A percentile compares a stretch with the other conserved stretches of the same genome.
phyloP scores from a whole-genome alignment of 768 basidiomycete species.

The Suillus lakei region DNA sequence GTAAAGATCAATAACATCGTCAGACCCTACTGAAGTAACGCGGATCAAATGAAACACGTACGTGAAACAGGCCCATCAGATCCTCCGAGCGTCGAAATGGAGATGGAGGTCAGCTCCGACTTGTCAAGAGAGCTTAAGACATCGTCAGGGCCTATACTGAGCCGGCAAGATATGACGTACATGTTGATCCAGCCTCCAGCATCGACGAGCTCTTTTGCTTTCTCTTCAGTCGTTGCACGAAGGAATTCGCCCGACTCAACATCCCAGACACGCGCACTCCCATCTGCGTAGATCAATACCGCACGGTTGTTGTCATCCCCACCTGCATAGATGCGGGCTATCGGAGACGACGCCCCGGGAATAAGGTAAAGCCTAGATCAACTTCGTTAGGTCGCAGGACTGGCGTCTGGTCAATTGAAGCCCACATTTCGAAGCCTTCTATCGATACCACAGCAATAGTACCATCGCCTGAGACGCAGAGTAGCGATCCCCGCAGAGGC shows the following conservation, averaged over 20 bases:
- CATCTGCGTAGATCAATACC: constrained; percentile 75
- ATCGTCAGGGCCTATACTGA: not conserved
- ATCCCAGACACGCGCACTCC: constrained; percentile 87
- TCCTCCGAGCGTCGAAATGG: constrained; percentile 27
- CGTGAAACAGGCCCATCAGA: constrained; percentile 26
- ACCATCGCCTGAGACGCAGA: constrained; percentile 80
- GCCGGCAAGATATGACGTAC: constrained; percentile 44
- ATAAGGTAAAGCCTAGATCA: constrained; percentile 71
- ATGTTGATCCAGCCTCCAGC: constrained; percentile 77
- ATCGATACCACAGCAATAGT: constrained; percentile 81
- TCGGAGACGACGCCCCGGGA: constrained; percentile 76
- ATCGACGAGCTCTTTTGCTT: constrained; percentile 73
- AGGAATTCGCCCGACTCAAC: constrained; percentile 81
- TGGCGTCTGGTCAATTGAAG: constrained; percentile 10
- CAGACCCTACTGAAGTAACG: constrained; percentile 31
- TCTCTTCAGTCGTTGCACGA: constrained; percentile 77
- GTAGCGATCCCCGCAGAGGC: constrained; percentile 64
- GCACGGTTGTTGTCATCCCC: constrained; percentile 58
- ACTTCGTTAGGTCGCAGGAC: not conserved
- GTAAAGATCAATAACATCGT: constrained; percentile 9
- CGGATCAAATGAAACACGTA: constrained; percentile 19
- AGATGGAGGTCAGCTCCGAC: constrained; percentile 25
- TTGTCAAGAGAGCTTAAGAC: constrained; percentile 31
- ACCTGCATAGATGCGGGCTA: constrained; percentile 65
- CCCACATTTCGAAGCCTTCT: constrained; percentile 81